Evolutionary conservation across 495 filamentous ascomycete genomes (phyloP).

Genomic region (Aspergillus bridgeri): DNA sequence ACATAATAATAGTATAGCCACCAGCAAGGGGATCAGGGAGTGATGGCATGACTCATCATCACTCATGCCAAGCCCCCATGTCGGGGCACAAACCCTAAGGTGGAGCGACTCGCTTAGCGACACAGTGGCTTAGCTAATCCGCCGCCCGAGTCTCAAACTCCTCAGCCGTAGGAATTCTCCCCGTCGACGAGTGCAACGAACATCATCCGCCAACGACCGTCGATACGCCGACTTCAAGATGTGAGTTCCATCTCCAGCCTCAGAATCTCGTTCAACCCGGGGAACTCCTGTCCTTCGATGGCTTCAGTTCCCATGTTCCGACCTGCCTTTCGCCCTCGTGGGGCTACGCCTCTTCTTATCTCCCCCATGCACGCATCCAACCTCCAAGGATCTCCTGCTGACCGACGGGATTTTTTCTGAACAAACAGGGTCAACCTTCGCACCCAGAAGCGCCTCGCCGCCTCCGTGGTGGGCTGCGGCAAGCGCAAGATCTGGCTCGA

Average conservation of each 20-base stretch:
- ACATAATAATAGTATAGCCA: no score
- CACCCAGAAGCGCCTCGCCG: constrained; percentile 99
- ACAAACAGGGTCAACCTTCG: constrained; percentile 90
- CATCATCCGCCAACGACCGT: constrained; percentile 53
- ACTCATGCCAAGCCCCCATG: not conserved
- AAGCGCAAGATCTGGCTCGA: constrained; percentile 99
- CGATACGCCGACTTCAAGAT: constrained; percentile 55
- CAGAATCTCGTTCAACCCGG: constrained; percentile 11
- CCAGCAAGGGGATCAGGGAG: no score
- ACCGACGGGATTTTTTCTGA: constrained; percentile 30
- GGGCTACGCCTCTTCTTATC: constrained; percentile 2
- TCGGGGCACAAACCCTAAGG: constrained; percentile 34
- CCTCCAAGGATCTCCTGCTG: constrained; percentile 30
- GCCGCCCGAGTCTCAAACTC: constrained; percentile 42
- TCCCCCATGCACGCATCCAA: constrained; percentile 15
- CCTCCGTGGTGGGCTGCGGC: constrained; percentile 95
- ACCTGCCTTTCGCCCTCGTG: constrained; percentile 4
- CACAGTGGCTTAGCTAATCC: constrained; percentile 48
- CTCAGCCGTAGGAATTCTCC: constrained; percentile 42
- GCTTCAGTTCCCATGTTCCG: constrained; percentile 14
- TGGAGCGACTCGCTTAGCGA: constrained; percentile 44
- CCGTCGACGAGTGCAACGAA: constrained; percentile 47
- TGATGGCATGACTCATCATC: not conserved
- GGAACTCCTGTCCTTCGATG: constrained; percentile 16
- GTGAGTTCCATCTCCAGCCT: constrained; percentile 42